These are phyloP conservation scores for Beta lomatogona DNA, from an alignment of 179 eudicot species.

Conservation along the genomic window DNA sequence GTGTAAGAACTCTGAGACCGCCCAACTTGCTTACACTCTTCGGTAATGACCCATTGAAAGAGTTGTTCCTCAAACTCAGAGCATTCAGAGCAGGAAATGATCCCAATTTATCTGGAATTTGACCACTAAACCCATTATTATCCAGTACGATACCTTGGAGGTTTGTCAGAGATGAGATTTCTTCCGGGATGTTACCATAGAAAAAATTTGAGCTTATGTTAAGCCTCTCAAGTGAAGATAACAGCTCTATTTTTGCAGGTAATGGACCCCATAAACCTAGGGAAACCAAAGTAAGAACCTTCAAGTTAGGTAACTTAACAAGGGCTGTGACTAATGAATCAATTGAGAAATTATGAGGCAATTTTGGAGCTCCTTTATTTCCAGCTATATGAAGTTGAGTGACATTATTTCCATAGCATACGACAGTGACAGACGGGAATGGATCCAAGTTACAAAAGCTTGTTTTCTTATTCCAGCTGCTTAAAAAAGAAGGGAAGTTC, in stretches of 20 bases:
- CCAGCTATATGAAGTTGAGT: constrained; percentile 80
- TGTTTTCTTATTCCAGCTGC: constrained; percentile 59
- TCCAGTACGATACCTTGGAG: constrained; percentile 81
- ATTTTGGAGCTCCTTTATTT: constrained; percentile 36
- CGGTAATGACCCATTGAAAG: constrained; percentile 67
- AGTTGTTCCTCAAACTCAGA: constrained; percentile 72
- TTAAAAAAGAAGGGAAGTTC: constrained; percentile 54
- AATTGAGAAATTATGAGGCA: constrained; percentile 68
- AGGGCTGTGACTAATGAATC: constrained; percentile 66
- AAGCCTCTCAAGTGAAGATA: constrained; percentile 72
- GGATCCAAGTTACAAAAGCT: constrained; percentile 72
- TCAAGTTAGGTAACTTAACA: constrained; percentile 57
- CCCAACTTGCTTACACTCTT: constrained; percentile 53
- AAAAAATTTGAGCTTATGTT: constrained; percentile 76
- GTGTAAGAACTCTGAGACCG: constrained; percentile 64
- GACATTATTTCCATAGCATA: constrained; percentile 73
- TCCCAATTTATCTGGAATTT: constrained; percentile 53
- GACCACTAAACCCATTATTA: constrained; percentile 59
- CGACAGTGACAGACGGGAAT: constrained; percentile 55
- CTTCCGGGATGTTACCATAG: constrained; percentile 55
- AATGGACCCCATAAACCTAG: constrained; percentile 78
- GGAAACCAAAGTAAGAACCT: constrained; percentile 83
- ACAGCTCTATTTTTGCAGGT: constrained; percentile 47
- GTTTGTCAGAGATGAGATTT: constrained; percentile 47
- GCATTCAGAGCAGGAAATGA: constrained; percentile 70